These are phyloP conservation scores for Lagerstroemia speciosa DNA, from an alignment of 345 rosid species.

Conservation along the genomic window DNA sequence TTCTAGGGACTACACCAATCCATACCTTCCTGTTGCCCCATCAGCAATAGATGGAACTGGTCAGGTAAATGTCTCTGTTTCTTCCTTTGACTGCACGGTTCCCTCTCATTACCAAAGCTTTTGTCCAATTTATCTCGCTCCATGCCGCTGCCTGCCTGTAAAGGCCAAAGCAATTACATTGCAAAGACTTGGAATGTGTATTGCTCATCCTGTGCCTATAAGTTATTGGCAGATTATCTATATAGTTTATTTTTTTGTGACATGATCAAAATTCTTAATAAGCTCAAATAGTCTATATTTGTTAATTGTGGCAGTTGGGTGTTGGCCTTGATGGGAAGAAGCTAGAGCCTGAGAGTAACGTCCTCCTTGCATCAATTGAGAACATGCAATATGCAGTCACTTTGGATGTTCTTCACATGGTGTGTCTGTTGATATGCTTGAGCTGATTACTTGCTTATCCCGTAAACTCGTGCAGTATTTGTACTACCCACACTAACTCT, in stretches of 20 bases:
- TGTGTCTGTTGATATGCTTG: conserved; percentile 18
- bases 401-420: conserved; percentile 91
- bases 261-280: not conserved
- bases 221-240: not conserved
- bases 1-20: conserved; percentile 92
- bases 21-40: conserved; percentile 93
- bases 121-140: not conserved
- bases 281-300: not conserved
- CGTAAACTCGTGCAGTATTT: not conserved
- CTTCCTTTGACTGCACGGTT: not conserved
- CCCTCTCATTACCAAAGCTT: not conserved
- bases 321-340: conserved; percentile 90
- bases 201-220: not conserved
- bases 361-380: conserved; percentile 97
- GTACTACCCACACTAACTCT: not conserved
- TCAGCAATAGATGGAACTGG: conserved; percentile 90
- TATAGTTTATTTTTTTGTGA: not conserved
- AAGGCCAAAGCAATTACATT: not conserved
- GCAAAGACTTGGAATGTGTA: not conserved
- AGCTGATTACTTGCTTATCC: conserved; percentile 3
- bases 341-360: conserved; percentile 95
- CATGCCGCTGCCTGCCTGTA: too few relatives aligned
- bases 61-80: conserved; percentile 37
- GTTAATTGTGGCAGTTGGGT: conserved; percentile 33
- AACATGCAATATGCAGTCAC: conserved; percentile 99